Evolutionary conservation across 2,329 filamentous ascomycete genomes (phyloP), one percentile per base, ranked within the genome.

Genomic region (Venturia pyrina): DNA sequence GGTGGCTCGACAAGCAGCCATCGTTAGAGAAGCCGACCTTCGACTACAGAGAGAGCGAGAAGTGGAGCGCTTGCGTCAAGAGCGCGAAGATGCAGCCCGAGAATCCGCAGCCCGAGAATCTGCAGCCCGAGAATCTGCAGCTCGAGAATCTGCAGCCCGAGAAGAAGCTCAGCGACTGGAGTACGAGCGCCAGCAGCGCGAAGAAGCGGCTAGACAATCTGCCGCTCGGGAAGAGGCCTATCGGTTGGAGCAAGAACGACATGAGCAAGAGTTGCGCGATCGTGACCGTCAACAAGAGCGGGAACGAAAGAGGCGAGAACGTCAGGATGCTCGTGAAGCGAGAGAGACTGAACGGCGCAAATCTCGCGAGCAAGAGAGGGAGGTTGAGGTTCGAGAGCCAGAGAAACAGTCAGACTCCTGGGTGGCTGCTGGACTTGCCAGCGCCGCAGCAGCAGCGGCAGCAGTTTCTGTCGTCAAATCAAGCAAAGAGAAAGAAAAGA

Each of bases 371-470:
- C 69, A 66, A 41, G 72, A 74, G 57, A 75, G 74, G 53, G 74
- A 77, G 60, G 68, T 70, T 28, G 73, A 77, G 63, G 68, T 76
- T 15, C 68, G 73, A 64, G 71, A 73, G 7, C 72, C 74, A 15
- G 75, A 74, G 48, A 71, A 72, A 24, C 71, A 76, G 6, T n/a
- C 56, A 2, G 65, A 61, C 24, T 65, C 71, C 4, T 78, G 76
- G 76, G 74, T 74, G 37, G 76, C 74, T 43, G 75, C 73, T 37
- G 75, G 73, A 7, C 69, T 72, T 63, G 75, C 72, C 62, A 67
- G 65, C 19, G 74, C 73, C 40, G 70, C 72, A 8, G 74, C 73
- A 40, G 75, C 73, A 46, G 73, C 74, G 19, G 74, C 73, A 17
- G 72, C 72, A 7, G 72, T 71, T 1, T 56, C 65, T 24, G 19